Evolutionary conservation across 306 rosid genomes (phyloP).

Genomic region (Acacia melanoxylon): DNA sequence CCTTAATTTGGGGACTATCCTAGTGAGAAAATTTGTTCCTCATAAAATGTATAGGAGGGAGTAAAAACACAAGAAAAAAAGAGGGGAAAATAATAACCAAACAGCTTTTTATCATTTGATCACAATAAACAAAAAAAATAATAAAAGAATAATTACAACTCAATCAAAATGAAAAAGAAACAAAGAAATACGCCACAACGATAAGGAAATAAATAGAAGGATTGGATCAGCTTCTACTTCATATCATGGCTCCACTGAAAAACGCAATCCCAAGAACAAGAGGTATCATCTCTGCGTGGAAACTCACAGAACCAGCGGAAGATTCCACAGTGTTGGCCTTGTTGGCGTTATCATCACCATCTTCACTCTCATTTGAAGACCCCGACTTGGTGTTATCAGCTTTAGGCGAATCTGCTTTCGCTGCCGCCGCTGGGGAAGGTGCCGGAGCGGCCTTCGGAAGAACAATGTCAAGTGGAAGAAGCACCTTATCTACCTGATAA

Average conservation of each 20-base stretch:
- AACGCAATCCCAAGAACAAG: conserved; percentile 34
- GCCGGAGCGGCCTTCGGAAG: conserved; percentile 60
- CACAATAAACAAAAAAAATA: no score
- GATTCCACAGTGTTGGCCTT: conserved; percentile 3
- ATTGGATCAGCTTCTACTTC: neutral
- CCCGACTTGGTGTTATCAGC: conserved; percentile 25
- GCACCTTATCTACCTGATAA: conserved; percentile 66
- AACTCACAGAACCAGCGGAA: conserved; percentile 22
- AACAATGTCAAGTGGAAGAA: conserved; percentile 63
- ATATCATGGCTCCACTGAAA: conserved; percentile 24
- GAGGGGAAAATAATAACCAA: no score
- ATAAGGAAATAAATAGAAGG: no score
- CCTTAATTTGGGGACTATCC: no score
- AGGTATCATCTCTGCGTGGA: neutral
- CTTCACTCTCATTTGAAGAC: conserved; percentile 8
- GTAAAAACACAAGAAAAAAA: no score
- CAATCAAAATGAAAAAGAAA: no score
- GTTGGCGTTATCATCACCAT: conserved; percentile 11
- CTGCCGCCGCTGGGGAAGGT: conserved; percentile 34
- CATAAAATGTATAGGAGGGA: no score
- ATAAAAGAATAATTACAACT: no score
- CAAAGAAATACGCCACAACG: no score
- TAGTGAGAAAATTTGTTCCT: no score
- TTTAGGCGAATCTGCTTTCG: conserved; percentile 37
- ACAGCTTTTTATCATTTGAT: no score